Percentiles rank a stretch among this genome's conserved stretches.
phyloP scores from a whole-genome alignment of 768 basidiomycete species.

The Chlorophyllum brunneum region DNA sequence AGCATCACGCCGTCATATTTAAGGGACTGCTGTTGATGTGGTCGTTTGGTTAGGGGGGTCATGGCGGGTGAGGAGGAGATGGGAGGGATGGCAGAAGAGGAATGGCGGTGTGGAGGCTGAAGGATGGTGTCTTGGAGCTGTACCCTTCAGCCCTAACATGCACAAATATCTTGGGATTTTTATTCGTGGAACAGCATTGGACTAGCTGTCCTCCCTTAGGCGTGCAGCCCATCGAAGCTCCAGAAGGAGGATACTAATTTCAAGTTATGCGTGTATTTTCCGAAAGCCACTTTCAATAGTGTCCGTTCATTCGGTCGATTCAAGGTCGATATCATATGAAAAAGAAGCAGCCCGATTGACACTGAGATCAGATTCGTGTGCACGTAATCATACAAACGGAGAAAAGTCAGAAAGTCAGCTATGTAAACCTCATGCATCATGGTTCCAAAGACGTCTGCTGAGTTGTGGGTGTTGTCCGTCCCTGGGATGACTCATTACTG shows the following conservation, averaged over 20 bases:
- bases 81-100: no score
- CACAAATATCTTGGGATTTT: not conserved
- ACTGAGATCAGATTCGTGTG: not conserved
- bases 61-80: constrained; percentile 6
- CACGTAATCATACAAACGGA: constrained; percentile 1
- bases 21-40: constrained; percentile 22
- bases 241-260: no score
- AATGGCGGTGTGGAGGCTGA: not conserved
- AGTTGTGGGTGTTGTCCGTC: constrained; percentile 23
- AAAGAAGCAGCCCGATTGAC: not conserved
- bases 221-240: no score
- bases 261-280: no score
- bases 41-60: no score
- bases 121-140: not conserved
- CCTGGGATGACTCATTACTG: constrained; percentile 43
- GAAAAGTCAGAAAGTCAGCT: not conserved
- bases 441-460: constrained; percentile 29
- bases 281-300: no score
- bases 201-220: no score
- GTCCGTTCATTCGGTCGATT: not conserved
- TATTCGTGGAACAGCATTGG: no score
- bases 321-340: not conserved
- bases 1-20: constrained; percentile 73
- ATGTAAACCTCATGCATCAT: constrained; percentile 13
- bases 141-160: not conserved